These are phyloP conservation scores for Venturia asperata DNA, from an alignment of 2,329 filamentous ascomycete genomes.

Conservation along the genomic window DNA sequence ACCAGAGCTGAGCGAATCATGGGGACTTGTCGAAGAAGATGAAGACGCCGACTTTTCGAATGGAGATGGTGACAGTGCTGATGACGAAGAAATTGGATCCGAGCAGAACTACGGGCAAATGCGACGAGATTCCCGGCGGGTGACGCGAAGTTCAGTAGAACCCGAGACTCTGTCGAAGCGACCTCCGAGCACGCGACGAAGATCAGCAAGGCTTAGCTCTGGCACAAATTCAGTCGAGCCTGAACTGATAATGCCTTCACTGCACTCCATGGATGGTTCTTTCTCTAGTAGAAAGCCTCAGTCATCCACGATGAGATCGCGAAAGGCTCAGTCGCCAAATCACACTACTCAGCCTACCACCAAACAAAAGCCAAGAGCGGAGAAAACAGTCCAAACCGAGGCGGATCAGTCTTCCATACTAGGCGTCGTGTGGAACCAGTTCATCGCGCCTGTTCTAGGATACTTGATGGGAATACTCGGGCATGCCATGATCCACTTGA, in stretches of 20 bases:
- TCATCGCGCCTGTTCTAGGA: conserved; percentile 1
- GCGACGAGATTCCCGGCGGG: not conserved
- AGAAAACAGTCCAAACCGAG: not conserved
- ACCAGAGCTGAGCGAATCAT: conserved; percentile 6
- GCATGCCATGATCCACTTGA: conserved; percentile 13
- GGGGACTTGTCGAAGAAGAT: conserved; percentile 2
- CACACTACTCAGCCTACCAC: not conserved
- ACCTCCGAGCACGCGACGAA: not conserved
- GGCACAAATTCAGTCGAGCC: not conserved
- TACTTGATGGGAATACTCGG: conserved; percentile 11
- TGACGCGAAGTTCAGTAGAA: not conserved
- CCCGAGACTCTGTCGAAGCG: not conserved
- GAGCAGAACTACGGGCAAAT: not conserved
- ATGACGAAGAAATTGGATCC: not conserved
- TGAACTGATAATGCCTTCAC: conserved; percentile 6
- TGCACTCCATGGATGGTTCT: not conserved
- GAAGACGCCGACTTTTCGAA: conserved; percentile 6
- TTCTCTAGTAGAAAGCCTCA: not conserved
- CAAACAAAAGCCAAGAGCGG: not conserved
- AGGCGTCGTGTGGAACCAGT: conserved; percentile 1
- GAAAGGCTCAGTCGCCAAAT: not conserved
- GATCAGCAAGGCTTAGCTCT: conserved; percentile 5
- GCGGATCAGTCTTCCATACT: not conserved
- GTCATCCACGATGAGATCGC: not conserved
- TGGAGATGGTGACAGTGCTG: not conserved